Evolutionary conservation across 1,139 yeast species (phyloP).

Genomic region (Pichia sp.): DNA sequence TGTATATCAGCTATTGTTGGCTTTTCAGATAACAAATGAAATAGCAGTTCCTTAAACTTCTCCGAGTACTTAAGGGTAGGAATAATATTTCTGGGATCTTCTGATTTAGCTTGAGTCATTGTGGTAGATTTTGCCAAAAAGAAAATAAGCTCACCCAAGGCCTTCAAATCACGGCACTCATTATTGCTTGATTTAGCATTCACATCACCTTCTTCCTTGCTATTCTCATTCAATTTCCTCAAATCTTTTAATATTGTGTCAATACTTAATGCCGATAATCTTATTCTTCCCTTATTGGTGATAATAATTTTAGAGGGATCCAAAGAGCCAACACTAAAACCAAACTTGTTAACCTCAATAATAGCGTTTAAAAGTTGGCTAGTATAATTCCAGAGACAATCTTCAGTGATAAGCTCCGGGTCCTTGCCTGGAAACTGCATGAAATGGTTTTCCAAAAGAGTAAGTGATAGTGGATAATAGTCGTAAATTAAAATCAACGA

Average conservation of each 20-base stretch:
- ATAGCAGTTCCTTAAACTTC: constrained; percentile 30
- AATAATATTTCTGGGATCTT: constrained; percentile 22
- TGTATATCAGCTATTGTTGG: constrained; percentile 27
- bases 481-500: constrained; percentile 61
- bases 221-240: constrained; percentile 10
- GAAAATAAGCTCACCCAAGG: constrained; percentile 53
- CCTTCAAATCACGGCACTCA: constrained; percentile 44
- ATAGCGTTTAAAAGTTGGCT: constrained; percentile 69
- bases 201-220: constrained; percentile 24
- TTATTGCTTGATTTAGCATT: constrained; percentile 16
- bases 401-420: constrained; percentile 45
- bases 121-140: constrained; percentile 44
- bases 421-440: constrained; percentile 28
- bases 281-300: constrained; percentile 62
- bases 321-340: constrained; percentile 54
- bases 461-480: constrained; percentile 57
- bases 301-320: constrained; percentile 66
- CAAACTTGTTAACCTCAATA: constrained; percentile 51
- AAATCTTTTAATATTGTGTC: constrained; percentile 50
- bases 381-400: constrained; percentile 65
- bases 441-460: constrained; percentile 51
- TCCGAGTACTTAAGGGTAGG: constrained; percentile 28
- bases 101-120: constrained; percentile 26
- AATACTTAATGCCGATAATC: constrained; percentile 66
- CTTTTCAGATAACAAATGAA: constrained; percentile 28